phyloP scores from a whole-genome alignment of 306 rosid species.

The Vigna trinervia region DNA sequence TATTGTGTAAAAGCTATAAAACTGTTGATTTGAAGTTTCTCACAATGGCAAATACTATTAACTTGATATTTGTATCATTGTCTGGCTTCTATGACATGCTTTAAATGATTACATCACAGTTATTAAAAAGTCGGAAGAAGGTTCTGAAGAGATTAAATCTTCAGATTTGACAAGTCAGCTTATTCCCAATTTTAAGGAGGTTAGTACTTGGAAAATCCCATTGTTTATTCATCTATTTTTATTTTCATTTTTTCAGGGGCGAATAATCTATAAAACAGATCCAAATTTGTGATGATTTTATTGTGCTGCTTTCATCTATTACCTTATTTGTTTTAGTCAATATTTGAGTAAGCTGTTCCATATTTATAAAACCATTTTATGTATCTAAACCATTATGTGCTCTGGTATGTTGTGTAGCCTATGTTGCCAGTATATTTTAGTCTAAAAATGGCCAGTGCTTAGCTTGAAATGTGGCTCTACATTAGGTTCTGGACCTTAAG shows the following conservation, averaged over 20 bases:
- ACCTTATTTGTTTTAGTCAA: not conserved
- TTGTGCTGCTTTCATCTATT: constrained; percentile 19
- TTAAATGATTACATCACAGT: constrained; percentile 54
- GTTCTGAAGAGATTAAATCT: constrained; percentile 54
- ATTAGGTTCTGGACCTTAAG: constrained; percentile 14
- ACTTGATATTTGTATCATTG: constrained; percentile 34
- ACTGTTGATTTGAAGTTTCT: constrained; percentile 7
- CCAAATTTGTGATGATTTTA: constrained; percentile 16
- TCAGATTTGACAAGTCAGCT: constrained; percentile 54
- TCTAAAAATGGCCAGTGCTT: constrained; percentile 13
- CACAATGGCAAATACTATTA: not conserved
- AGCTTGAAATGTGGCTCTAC: constrained; percentile 1
- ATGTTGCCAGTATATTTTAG: constrained; percentile 10
- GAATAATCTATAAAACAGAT: constrained; percentile 21
- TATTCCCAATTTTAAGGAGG: constrained; percentile 68
- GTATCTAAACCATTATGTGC: not conserved
- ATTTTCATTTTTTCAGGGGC: not conserved
- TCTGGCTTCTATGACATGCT: constrained; percentile 36
- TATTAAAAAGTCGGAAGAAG: constrained; percentile 53
- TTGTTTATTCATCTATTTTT: constrained; percentile 3
- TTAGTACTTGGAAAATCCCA: constrained; percentile 48
- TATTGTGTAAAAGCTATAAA: not conserved
- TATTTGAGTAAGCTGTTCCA: not conserved
- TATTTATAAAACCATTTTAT: constrained; percentile 11
- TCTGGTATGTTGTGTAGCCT: not conserved